These are phyloP conservation scores for Zea mays DNA, from an alignment of 176 grass and related monocot species.

Conservation along the genomic window Zm-B73-REFERENCE-NAM-5.0 NC_050101.1:64164001-64164500, in stretches of 20 bases:
- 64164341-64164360: not conserved
- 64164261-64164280: not conserved
- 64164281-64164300: not conserved
- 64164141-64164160: not conserved
- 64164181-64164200: not conserved
- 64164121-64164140: no score
- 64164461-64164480: no score
- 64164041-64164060: not conserved
- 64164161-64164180: slow-evolving; percentile 4
- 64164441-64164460: no score
- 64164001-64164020: not conserved
- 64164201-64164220: not conserved
- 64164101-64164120: not conserved
- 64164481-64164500: no score
- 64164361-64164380: not conserved
- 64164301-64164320: not conserved
- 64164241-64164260: not conserved
- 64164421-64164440: no score
- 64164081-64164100: not conserved
- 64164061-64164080: not conserved
- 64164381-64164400: not conserved
- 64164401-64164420: not conserved
- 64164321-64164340: not conserved
- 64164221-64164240: not conserved
- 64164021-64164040: not conserved